Evolutionary conservation across 805 yeast genomes (phyloP), one percentile per base, ranked within the genome.

Genomic region (Candida tibetensis): DNA sequence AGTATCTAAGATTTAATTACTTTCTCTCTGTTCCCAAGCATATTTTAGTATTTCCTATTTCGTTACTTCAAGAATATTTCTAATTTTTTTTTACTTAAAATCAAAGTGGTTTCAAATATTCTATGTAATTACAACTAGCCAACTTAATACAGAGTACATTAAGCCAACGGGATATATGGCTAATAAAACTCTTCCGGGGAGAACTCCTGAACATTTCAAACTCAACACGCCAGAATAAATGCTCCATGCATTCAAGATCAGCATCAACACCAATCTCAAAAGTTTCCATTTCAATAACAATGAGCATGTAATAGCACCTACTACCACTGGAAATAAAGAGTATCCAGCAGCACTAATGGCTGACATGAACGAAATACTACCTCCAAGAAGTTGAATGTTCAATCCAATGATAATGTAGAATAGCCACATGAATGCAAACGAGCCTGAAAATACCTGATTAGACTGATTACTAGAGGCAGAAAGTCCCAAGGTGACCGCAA

Each of bases 301-400:
- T 10, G 69, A 61, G 31, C 81, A 66, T 17, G 79, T 40, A 3
- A 74, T 34, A 8, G 80, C 74, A 0, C 81, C 78, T 7, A 76
- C 51, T 2, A 79, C 72, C 27, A 82, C 66, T 8, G 89, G 89
- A 58, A 82, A 82, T 55, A 79, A 59, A 10, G 83, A 78, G 63
- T 82, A 82, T 1, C 89, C 89, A 4, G 81, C 73, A 19, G 85
- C 81, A 44, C 84, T 77, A 36, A 82, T 65, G 2, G 87, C 87
- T 32, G 79, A 77, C 65, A 82, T 68, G 51, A 78, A 81, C 2
- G 85, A 79, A 28, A 82, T 78, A 13, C 77, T 66, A 4, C 82
- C 81, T 2, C 81, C 76, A 31, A 82, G 62, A 21, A 82, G 65
- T 56, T 82, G 84, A 49, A 81, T 78, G 57, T 82, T 82, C 43